Evolutionary conservation across 805 yeast species (phyloP).

Genomic region (Allodekkera sacchari): DNA sequence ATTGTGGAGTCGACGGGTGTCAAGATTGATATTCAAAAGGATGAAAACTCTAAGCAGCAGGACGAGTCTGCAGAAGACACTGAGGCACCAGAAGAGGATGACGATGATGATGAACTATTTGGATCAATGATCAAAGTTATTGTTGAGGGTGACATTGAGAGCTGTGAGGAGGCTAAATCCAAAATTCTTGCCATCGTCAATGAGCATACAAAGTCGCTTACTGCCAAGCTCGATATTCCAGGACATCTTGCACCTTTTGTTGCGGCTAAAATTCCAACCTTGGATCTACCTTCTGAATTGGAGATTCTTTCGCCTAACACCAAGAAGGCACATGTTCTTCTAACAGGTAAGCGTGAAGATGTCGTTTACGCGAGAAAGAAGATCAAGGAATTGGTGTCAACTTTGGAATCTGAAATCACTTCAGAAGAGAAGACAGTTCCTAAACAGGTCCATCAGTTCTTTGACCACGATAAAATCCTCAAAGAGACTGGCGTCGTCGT

Average conservation of each 20-base stretch:
- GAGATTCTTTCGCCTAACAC: constrained; percentile 27
- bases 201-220: constrained; percentile 58
- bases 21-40: constrained; percentile 57
- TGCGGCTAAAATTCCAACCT: constrained; percentile 21
- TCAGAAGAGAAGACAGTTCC: constrained; percentile 60
- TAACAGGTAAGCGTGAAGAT: constrained; percentile 66
- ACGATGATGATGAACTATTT: constrained; percentile 45
- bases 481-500: constrained; percentile 50
- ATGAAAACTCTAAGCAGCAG: constrained; percentile 11
- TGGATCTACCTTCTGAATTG: constrained; percentile 17
- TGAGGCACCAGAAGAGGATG: too few relatives aligned
- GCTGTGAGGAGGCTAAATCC: constrained; percentile 64
- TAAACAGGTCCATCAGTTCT: constrained; percentile 56
- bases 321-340: constrained; percentile 33
- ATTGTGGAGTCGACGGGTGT: constrained; percentile 61
- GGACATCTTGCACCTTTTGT: constrained; percentile 38
- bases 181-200: constrained; percentile 66
- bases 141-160: constrained; percentile 78
- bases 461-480: constrained; percentile 47
- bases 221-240: constrained; percentile 40
- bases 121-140: constrained; percentile 54
- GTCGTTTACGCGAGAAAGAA: constrained; percentile 48
- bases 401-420: constrained; percentile 36
- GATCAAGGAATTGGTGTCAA: constrained; percentile 37
- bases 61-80: constrained; percentile 4